Percentiles rank a stretch among this genome's conserved stretches.
phyloP scores from a whole-genome alignment of 192 early-diverging fungal species.

The Nowakowskiella sp. region DNA sequence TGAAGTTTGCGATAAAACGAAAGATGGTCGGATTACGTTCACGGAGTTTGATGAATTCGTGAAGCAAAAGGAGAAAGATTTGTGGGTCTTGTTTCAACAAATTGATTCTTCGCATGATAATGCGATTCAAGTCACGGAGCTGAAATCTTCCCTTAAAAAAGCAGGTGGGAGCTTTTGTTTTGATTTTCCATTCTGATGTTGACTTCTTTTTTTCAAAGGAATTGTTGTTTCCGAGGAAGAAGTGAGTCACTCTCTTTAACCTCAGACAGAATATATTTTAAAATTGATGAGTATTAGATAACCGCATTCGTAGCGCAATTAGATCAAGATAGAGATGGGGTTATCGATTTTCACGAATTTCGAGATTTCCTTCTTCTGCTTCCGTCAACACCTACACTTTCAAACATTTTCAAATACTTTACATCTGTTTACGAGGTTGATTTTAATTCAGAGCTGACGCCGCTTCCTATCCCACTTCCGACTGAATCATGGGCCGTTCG shows the following conservation, averaged over 20 bases:
- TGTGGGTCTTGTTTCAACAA: slow-evolving; percentile 51
- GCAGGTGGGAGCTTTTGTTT: slow-evolving; percentile 32
- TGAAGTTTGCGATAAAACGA: slow-evolving; percentile 25
- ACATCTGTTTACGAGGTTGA: slow-evolving; percentile 52
- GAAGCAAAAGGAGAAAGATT: slow-evolving; percentile 54
- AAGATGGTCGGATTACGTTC: slow-evolving; percentile 24
- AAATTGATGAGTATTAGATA: too few relatives aligned
- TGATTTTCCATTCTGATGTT: neutral
- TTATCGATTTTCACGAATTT: slow-evolving; percentile 62
- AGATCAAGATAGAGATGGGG: slow-evolving; percentile 57
- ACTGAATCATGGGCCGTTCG: slow-evolving; percentile 35
- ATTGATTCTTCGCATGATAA: slow-evolving; percentile 55
- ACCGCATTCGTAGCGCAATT: slow-evolving; percentile 49
- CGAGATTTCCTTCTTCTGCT: slow-evolving; percentile 43
- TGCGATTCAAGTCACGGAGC: slow-evolving; percentile 45
- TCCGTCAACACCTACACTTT: slow-evolving; percentile 50
- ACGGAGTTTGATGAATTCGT: slow-evolving; percentile 47
- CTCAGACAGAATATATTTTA: too few relatives aligned
- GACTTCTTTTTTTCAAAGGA: slow-evolving; percentile 2
- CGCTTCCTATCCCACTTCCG: slow-evolving; percentile 39
- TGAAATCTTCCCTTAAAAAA: slow-evolving; percentile 42
- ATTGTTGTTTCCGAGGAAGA: slow-evolving; percentile 53
- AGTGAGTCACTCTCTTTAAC: too few relatives aligned
- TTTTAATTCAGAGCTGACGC: slow-evolving; percentile 52
- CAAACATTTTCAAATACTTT: slow-evolving; percentile 56